phyloP scores from a whole-genome alignment of 2,329 filamentous ascomycete species.

The Botryotinia globosa region DNA sequence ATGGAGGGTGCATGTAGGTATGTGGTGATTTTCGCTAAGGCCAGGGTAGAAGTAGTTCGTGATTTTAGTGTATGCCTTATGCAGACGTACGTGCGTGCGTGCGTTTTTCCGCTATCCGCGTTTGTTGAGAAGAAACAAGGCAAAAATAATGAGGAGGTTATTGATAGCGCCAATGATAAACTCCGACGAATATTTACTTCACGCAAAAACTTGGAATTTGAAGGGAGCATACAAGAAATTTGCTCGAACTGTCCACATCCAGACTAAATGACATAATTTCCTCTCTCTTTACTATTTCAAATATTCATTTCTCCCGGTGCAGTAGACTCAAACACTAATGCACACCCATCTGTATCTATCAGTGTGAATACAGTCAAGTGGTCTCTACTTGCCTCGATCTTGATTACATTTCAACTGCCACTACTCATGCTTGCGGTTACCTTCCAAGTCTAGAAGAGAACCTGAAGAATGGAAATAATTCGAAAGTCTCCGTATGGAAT shows the following conservation, averaged over 20 bases:
- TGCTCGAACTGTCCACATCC: background rate
- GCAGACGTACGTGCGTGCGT: background rate
- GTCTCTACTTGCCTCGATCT: background rate
- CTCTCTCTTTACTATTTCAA: background rate
- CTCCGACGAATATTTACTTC: background rate
- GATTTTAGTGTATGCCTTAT: background rate
- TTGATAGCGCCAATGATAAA: background rate
- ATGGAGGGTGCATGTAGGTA: background rate
- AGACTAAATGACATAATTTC: background rate
- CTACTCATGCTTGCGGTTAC: background rate
- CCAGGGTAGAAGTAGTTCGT: background rate
- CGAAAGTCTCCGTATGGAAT: background rate
- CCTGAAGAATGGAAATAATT: background rate
- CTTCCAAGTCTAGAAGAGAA: background rate
- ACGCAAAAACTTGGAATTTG: background rate
- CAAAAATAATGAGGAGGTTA: background rate
- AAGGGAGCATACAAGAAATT: background rate
- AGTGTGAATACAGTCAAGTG: background rate
- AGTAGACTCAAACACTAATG: background rate
- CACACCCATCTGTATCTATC: background rate
- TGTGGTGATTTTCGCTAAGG: background rate
- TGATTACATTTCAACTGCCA: slow-evolving; percentile 1
- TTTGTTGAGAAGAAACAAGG: background rate
- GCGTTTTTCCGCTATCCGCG: background rate
- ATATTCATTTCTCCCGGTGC: background rate